A percentile compares a stretch with the other conserved stretches of the same genome.
Evolutionary conservation across 257 asterid genomes (phyloP).

Genomic region (Solanum sejunctum): DNA sequence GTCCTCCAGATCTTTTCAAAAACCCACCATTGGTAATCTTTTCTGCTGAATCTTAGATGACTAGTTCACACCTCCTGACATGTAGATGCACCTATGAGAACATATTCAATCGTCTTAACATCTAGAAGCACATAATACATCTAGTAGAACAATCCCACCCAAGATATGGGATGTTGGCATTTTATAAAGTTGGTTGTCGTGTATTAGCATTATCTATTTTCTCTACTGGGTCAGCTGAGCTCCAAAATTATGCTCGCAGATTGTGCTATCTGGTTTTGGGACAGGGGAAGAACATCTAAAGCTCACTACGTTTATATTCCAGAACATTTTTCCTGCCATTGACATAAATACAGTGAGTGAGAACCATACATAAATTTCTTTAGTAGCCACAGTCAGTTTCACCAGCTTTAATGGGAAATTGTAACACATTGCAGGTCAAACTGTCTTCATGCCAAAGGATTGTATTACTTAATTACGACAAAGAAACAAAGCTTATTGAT

Average conservation of each 20-base stretch:
- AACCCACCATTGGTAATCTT: slow-evolving; percentile 73
- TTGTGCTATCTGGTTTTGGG: slow-evolving; percentile 95
- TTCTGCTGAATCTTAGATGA: background rate
- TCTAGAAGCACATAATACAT: background rate
- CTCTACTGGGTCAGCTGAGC: background rate
- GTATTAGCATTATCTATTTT: background rate
- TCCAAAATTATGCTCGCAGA: slow-evolving; percentile 29
- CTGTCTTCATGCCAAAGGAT: slow-evolving; percentile 92
- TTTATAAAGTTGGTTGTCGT: background rate
- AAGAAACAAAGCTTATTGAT: slow-evolving; percentile 76
- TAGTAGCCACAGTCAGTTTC: background rate
- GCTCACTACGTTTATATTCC: slow-evolving; percentile 82
- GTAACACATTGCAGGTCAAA: slow-evolving; percentile 50
- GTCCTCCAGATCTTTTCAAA: slow-evolving; percentile 66
- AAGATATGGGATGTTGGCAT: background rate
- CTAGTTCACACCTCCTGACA: background rate
- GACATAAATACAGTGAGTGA: slow-evolving; percentile 77
- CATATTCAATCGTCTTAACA: background rate
- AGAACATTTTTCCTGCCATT: slow-evolving; percentile 91
- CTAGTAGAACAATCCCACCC: background rate
- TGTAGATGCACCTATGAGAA: background rate
- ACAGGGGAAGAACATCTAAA: slow-evolving; percentile 91
- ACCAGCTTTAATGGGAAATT: background rate
- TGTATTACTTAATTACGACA: slow-evolving; percentile 80
- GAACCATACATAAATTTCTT: background rate